Evolutionary conservation across 805 yeast genomes (phyloP), one percentile per base, ranked within the genome.

Genomic region (Yamadazyma nakazawae): DNA sequence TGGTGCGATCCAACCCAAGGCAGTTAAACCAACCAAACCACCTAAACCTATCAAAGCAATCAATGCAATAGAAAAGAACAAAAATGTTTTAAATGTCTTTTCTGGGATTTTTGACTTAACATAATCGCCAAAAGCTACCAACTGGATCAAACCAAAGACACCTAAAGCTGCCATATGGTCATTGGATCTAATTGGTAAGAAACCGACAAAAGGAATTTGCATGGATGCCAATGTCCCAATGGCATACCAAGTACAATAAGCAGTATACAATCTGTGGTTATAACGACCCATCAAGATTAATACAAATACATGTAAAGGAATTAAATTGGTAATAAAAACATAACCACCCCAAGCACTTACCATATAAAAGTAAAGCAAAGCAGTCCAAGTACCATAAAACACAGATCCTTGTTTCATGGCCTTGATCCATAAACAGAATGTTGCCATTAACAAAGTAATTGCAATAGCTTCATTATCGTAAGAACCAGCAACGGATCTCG

Each of bases 311-410:
- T 94, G 99, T 57, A 94, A 75, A 40, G 99, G 99, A 59, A 94
- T 89, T 76, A 95, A 82, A 72, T 94, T 94, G 49, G 99, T 94
- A 70, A 94, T 95, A 75, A 94, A 94, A 43, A 95, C 99, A 64
- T 94, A 94, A 24, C 99, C 99, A 75, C 99, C 99, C 97, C 99
- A 91, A 11, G 99, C 99, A 40, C 96, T 84, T 43, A 94, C 99
- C 99, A 94, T 94, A 76, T 94, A 94, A 69, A 95, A 94, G 73
- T 95, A 94, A 58, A 83, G 85, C 30, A 89, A 63, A 1, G 99
- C 96, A 25, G 97, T 82, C 56, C 85, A 70, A 2, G 92, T 75
- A 10, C 89, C 94, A 75, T 83, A 88, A 54, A 88, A 77, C 14
- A 91, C 82, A 1, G 96, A 88, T 39, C 99, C 99, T 34, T 85